Evolutionary conservation across 2,329 filamentous ascomycete species (phyloP).

Genomic region (Diaporthe amygdali): DNA sequence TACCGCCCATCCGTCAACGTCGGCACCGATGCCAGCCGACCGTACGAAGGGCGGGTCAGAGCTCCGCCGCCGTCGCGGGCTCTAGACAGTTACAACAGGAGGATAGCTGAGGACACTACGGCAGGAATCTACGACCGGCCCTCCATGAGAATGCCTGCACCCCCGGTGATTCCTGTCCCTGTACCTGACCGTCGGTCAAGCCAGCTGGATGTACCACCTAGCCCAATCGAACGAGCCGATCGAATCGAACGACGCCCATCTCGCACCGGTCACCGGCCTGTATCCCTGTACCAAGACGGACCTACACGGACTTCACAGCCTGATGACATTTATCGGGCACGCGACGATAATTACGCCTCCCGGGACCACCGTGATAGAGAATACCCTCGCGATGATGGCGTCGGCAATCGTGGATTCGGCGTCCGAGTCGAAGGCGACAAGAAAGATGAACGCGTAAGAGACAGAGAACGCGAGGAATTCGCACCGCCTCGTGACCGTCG

Average conservation of each 20-base stretch:
- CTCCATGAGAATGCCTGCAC: slow-evolving; percentile 50
- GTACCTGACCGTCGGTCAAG: slow-evolving; percentile 39
- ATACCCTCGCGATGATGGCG: slow-evolving; percentile 51
- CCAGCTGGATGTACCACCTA: slow-evolving; percentile 40
- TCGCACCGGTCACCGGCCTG: slow-evolving; percentile 44
- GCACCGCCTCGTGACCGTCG: slow-evolving; percentile 24
- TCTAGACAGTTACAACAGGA: slow-evolving; percentile 70
- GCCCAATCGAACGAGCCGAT: slow-evolving; percentile 39
- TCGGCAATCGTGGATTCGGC: slow-evolving; percentile 56
- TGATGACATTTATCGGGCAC: slow-evolving; percentile 53
- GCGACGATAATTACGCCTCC: slow-evolving; percentile 52
- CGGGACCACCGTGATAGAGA: slow-evolving; percentile 47
- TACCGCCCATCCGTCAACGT: slow-evolving; percentile 60
- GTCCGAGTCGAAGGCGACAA: slow-evolving; percentile 50
- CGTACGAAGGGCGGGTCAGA: slow-evolving; percentile 45
- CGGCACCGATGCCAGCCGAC: slow-evolving; percentile 51
- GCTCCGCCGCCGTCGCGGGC: slow-evolving; percentile 72
- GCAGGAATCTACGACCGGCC: slow-evolving; percentile 52
- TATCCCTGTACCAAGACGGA: slow-evolving; percentile 60
- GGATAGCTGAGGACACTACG: slow-evolving; percentile 35
- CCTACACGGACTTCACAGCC: slow-evolving; percentile 45
- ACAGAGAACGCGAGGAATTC: slow-evolving; percentile 45
- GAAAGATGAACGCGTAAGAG: slow-evolving; percentile 29
- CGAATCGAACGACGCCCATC: slow-evolving; percentile 37
- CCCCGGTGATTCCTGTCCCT: slow-evolving; percentile 44